phyloP scores from a whole-genome alignment of 1,139 yeast genomes.

The Debaryomyces sp. region DNA sequence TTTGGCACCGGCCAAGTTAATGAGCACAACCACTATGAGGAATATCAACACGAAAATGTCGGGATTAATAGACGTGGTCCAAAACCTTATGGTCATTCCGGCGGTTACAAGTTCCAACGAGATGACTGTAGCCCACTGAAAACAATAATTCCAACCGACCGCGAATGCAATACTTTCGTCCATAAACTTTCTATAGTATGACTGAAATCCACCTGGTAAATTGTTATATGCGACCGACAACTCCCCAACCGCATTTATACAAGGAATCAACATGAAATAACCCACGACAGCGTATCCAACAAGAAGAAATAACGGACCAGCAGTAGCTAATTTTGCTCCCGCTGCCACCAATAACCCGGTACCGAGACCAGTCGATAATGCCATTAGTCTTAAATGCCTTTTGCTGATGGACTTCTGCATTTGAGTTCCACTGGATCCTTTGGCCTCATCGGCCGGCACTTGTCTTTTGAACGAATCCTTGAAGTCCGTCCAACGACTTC shows the following conservation, averaged over 20 bases:
- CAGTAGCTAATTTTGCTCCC: conserved; percentile 33
- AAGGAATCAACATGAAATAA: conserved; percentile 37
- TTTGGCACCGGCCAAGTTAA: conserved; percentile 43
- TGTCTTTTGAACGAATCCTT: conserved; percentile 39
- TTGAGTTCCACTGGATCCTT: neutral
- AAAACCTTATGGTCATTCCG: conserved; percentile 37
- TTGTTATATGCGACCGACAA: conserved; percentile 35
- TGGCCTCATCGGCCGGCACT: conserved; percentile 15
- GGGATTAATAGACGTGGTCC: conserved; percentile 31
- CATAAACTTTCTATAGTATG: conserved; percentile 35
- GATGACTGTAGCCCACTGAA: conserved; percentile 38
- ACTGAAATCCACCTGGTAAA: conserved; percentile 39
- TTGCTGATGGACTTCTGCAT: conserved; percentile 11
- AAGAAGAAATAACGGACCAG: conserved; percentile 39
- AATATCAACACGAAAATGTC: conserved; percentile 46
- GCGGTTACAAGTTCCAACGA: conserved; percentile 43
- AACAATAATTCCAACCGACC: conserved; percentile 40
- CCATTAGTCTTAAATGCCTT: conserved; percentile 35
- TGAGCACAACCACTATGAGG: conserved; percentile 33
- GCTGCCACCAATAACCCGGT: conserved; percentile 43
- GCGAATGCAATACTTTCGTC: conserved; percentile 40
- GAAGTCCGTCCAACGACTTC: conserved; percentile 26
- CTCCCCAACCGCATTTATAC: conserved; percentile 39
- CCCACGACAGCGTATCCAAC: conserved; percentile 38
- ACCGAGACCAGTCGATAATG: conserved; percentile 39